Conservation (phyloP, 306 rosid genomes). For the Castanopsis chinensis region DNA sequence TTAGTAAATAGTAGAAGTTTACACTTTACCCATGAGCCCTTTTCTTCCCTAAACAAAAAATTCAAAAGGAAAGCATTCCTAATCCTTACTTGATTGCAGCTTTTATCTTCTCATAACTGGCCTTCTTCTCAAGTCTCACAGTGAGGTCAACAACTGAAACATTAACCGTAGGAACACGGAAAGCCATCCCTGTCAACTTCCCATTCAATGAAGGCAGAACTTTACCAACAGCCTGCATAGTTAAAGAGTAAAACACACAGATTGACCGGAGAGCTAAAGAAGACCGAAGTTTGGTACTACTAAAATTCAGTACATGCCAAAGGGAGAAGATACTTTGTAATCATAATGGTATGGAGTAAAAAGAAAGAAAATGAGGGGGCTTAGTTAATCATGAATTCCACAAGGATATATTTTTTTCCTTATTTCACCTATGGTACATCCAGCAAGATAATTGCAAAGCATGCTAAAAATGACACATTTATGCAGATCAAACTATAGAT, state of each 20-base stretch:
- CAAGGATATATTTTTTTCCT: no score
- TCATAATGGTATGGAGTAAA: no score
- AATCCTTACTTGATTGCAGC: constrained; percentile 68
- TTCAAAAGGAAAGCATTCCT: neutral
- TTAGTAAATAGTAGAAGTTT: neutral
- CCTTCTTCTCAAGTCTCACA: constrained; percentile 72
- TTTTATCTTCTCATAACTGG: constrained; percentile 70
- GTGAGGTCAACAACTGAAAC: constrained; percentile 97
- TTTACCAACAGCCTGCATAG: constrained; percentile 86
- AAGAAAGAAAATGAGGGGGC: no score
- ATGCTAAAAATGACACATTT: no score
- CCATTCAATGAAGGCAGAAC: constrained; percentile 81
- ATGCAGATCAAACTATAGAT: neutral
- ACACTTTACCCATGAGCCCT: neutral
- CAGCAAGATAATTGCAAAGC: no score
- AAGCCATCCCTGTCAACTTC: constrained; percentile 89
- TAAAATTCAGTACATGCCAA: neutral
- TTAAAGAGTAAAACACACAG: neutral
- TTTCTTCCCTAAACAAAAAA: neutral
- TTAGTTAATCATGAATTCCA: no score
- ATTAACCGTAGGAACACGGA: constrained; percentile 89
- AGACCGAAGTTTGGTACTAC: neutral
- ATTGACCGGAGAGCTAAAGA: neutral
- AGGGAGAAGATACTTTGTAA: no score
- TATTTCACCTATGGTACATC: no score